A percentile compares a stretch with the other conserved stretches of the same genome.
Conservation (phyloP, 108 stramenopile genomes). For the Discostella stelligeroides region DNA sequence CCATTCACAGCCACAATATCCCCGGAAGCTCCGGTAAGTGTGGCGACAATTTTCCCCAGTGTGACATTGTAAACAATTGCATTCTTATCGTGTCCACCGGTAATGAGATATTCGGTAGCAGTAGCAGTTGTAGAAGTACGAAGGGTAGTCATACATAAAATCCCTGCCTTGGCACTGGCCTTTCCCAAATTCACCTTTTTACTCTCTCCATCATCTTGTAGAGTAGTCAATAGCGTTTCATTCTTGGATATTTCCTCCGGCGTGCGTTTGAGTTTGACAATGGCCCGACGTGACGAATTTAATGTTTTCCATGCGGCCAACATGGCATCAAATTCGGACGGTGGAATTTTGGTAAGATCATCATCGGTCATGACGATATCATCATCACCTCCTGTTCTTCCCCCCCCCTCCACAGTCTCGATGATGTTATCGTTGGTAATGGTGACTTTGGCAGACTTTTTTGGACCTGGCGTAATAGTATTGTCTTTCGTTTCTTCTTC, state of each 20-base stretch:
- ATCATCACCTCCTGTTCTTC: slow-evolving; percentile 8
- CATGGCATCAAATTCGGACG: slow-evolving; percentile 53
- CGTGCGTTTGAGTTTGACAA: slow-evolving; percentile 31
- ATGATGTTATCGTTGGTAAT: not conserved
- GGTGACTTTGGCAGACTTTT: no score
- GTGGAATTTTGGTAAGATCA: slow-evolving; percentile 41
- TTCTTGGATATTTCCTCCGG: slow-evolving; percentile 18
- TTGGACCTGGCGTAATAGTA: slow-evolving; percentile 4
- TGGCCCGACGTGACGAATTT: slow-evolving; percentile 19
- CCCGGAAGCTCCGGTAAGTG: slow-evolving; percentile 29
- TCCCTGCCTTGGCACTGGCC: slow-evolving; percentile 55
- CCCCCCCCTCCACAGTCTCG: slow-evolving; percentile 24
- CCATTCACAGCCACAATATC: slow-evolving; percentile 34
- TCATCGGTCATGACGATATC: not conserved
- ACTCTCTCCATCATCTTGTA: slow-evolving; percentile 24
- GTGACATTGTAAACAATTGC: slow-evolving; percentile 63
- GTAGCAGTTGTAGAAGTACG: not conserved
- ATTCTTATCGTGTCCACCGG: slow-evolving; percentile 77
- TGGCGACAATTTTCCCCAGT: slow-evolving; percentile 49
- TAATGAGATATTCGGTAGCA: slow-evolving; percentile 44
- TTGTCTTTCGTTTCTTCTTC: slow-evolving; percentile 25
- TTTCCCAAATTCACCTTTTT: slow-evolving; percentile 60
- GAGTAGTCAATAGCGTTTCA: slow-evolving; percentile 35
- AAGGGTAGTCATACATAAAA: slow-evolving; percentile 38
- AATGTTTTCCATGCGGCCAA: slow-evolving; percentile 58